phyloP scores from a whole-genome alignment of 805 yeast genomes.

The Maudiozyma turicensis region DNA sequence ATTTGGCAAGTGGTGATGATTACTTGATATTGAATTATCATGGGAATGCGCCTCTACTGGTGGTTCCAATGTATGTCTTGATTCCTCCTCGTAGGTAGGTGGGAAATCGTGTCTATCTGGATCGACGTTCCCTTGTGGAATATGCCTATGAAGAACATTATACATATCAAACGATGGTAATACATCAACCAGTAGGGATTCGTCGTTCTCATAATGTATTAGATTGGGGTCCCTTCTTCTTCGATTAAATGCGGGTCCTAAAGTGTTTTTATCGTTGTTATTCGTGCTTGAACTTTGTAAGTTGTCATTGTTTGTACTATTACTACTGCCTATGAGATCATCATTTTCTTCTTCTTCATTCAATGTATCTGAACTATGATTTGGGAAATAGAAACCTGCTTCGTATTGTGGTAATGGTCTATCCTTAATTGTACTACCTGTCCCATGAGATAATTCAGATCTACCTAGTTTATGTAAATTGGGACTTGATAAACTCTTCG shows the following conservation, averaged over 20 bases:
- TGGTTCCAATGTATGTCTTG: not conserved
- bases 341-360: constrained; percentile 1
- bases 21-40: not conserved
- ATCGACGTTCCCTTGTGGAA: constrained; percentile 31
- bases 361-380: not conserved
- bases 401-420: constrained; percentile 4
- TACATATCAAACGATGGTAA: constrained; percentile 65
- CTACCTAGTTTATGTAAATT: constrained; percentile 6
- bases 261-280: not conserved
- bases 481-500: constrained; percentile 4
- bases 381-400: not conserved
- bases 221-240: constrained; percentile 3
- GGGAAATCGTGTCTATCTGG: constrained; percentile 28
- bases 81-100: constrained; percentile 27
- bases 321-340: not conserved
- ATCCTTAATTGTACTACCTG: constrained; percentile 3
- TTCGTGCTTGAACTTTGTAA: not conserved
- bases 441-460: constrained; percentile 9
- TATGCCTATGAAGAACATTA: constrained; percentile 36
- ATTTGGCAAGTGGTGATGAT: not conserved
- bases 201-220: constrained; percentile 9
- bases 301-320: not conserved
- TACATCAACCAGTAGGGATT: constrained; percentile 35
- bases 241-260: not conserved
- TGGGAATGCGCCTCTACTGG: not conserved